Evolutionary conservation across 345 rosid species (phyloP), one percentile per base, ranked within the genome.

Genomic region (Populus euphratica): DNA sequence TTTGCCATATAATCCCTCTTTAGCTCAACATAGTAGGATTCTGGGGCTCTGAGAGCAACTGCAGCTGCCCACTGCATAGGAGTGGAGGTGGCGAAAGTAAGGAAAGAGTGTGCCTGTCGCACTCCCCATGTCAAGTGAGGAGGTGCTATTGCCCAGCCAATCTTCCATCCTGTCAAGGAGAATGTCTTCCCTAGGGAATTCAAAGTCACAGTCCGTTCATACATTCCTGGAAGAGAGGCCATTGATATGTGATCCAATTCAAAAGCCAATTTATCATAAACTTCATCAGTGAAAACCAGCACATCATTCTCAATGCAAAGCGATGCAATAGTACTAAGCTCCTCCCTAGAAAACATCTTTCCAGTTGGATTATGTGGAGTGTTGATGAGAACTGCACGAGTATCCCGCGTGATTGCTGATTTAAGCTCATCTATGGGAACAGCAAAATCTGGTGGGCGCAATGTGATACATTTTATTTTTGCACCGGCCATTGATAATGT

Each of bases 401-500:
- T 96, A 41, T 90, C 84, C 76, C 84, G 94, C 8, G 91, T 80
- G 70, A 96, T 87, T 1, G 82, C 74, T 18, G 97, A 89, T 84
- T 82, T 92, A n/a, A 96, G 95, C 85, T 94, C 95, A 11, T 89
- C 83, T 13, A 96, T 77, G 18, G 97, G 97, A 64, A 89, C 75
- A 0, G 91, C 75, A 81, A 96, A 96, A 80, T 91, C 90, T 0
- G 98, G 98, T 29, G 99, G 98, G 10, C 83, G 84, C 79, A 96
- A 77, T 52, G 97, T 91, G 83, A 96, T 91, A 84, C 93, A 65
- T 82, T 89, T 88, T 35, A 92, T 73, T 75, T 91, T 82, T 13
- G 99, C 99, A 69, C 97, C 97, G 71, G 94, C 99, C 97, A 96
- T 96, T n/a, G 95, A 96, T 31, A 96, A 86, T 7, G 97, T 96